Evolutionary conservation across 2,329 filamentous ascomycete genomes (phyloP).

Genomic region (Coniosporium tulheliwenetii): DNA sequence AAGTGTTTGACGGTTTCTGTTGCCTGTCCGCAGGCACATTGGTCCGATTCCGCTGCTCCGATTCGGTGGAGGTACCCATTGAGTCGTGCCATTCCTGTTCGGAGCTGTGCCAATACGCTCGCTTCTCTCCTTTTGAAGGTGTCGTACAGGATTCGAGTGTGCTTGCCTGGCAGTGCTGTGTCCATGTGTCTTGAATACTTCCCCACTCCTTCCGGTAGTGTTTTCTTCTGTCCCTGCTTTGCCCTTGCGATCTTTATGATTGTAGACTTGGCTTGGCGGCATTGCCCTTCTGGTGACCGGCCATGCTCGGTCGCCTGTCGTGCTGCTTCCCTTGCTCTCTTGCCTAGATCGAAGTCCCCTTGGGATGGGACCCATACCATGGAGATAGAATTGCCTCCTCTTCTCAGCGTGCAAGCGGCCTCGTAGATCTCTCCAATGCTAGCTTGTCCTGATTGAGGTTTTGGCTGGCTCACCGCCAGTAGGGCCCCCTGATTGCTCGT

Average conservation of each 20-base stretch:
- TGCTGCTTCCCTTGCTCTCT: neutral
- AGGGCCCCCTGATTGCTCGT: too few species aligned
- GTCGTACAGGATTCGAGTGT: slow-evolving; percentile 1
- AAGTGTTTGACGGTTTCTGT: slow-evolving; percentile 1
- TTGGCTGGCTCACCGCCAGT: too few species aligned
- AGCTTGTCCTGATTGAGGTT: too few species aligned
- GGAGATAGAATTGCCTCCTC: too few species aligned
- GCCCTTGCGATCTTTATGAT: neutral
- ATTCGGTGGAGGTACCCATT: neutral
- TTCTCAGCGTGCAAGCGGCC: too few species aligned
- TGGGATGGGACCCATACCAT: neutral
- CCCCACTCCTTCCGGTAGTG: neutral
- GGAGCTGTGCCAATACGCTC: neutral
- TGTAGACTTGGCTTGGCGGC: neutral
- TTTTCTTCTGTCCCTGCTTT: neutral
- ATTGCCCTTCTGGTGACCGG: too few species aligned
- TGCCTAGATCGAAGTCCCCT: neutral
- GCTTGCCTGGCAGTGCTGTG: neutral
- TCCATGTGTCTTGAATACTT: neutral
- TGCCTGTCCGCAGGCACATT: neutral
- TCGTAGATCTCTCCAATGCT: too few species aligned
- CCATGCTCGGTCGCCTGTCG: too few species aligned
- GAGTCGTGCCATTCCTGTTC: neutral
- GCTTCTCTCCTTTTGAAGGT: neutral
- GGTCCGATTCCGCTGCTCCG: neutral